Conservation (phyloP, 2,329 filamentous ascomycete genomes). For the Colletotrichum magnum region DNA sequence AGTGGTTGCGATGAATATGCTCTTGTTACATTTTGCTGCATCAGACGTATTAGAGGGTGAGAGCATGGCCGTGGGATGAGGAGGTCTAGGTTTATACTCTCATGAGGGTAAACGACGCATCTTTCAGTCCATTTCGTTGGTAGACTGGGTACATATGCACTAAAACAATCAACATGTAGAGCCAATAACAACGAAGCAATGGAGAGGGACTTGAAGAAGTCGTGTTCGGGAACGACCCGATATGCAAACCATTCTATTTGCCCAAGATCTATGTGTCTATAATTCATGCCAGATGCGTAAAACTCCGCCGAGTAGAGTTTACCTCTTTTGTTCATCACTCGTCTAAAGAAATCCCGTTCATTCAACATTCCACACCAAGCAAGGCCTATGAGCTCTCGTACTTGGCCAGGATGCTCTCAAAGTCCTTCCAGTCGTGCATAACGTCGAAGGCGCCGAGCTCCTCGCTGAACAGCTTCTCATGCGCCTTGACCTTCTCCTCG, state of each 20-base stretch:
- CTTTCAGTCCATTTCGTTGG: no score
- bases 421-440: conserved; percentile 41
- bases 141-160: no score
- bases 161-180: no score
- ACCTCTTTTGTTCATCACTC: conserved; percentile 15
- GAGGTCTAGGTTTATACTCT: no score
- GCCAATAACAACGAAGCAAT: no score
- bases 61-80: no score
- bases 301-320: not conserved
- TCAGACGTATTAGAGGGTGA: no score
- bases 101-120: no score
- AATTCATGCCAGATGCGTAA: conserved; percentile 7
- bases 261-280: conserved; percentile 22
- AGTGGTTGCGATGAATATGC: no score
- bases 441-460: conserved; percentile 40
- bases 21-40: no score
- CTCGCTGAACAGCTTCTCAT: conserved; percentile 35
- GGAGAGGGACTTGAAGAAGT: no score
- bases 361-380: not conserved
- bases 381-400: conserved; percentile 36
- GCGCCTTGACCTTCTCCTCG: conserved; percentile 70
- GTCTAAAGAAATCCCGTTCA: not conserved
- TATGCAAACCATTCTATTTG: conserved; percentile 18
- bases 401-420: conserved; percentile 40
- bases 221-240: not conserved